Conservation (phyloP, 2,329 filamentous ascomycete genomes). For the Arachnopeziza araneosa region DNA sequence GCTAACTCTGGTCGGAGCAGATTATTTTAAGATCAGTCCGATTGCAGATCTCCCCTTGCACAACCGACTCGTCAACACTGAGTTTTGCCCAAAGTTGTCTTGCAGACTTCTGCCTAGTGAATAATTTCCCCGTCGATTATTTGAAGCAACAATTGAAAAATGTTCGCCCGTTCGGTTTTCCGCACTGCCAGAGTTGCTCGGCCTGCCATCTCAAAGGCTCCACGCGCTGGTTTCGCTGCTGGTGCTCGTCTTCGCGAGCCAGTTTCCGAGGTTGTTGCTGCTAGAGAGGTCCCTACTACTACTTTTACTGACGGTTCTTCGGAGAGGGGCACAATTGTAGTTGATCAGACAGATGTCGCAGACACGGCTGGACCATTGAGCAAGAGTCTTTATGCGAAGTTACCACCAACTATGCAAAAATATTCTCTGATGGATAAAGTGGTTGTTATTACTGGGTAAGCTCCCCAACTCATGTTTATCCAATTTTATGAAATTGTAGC, state of each 20-base stretch:
- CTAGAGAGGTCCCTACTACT: slow-evolving; percentile 25
- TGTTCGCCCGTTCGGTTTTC: slow-evolving; percentile 20
- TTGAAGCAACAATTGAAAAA: not conserved
- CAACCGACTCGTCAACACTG: too few relatives aligned
- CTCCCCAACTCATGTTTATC: slow-evolving; percentile 7
- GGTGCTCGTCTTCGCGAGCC: slow-evolving; percentile 16
- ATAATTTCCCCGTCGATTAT: too few relatives aligned
- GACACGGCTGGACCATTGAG: slow-evolving; percentile 40
- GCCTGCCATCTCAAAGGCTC: slow-evolving; percentile 12
- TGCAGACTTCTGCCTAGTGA: too few relatives aligned
- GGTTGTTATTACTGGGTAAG: slow-evolving; percentile 66
- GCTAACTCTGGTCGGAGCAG: too few relatives aligned
- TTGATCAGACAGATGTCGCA: slow-evolving; percentile 16
- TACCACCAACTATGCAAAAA: slow-evolving; percentile 62
- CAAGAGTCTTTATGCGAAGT: slow-evolving; percentile 46
- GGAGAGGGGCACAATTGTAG: slow-evolving; percentile 21
- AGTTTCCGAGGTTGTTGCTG: slow-evolving; percentile 22
- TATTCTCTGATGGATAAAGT: slow-evolving; percentile 67
- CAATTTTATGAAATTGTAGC: not conserved
- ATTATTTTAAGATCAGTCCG: too few relatives aligned
- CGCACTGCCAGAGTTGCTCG: slow-evolving; percentile 10
- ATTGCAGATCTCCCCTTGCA: too few relatives aligned
- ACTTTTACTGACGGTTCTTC: slow-evolving; percentile 19
- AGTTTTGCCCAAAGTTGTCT: too few relatives aligned
- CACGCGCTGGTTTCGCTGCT: slow-evolving; percentile 10